Evolutionary conservation across 1,139 yeast genomes (phyloP).

Genomic region (Nadsonia starkeyi-henricii): DNA sequence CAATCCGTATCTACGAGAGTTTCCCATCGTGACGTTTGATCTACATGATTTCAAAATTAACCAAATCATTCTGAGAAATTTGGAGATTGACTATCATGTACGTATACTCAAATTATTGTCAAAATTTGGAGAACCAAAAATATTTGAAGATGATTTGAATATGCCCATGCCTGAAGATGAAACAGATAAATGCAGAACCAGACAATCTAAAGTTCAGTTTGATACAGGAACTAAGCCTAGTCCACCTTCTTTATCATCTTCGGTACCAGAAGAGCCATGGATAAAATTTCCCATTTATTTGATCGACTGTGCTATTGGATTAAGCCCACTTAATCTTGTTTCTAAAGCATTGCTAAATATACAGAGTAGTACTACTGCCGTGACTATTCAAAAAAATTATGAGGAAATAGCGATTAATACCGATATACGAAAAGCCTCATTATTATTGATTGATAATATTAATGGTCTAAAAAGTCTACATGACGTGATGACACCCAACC

Average conservation of each 20-base stretch:
- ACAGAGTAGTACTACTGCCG: slow-evolving; percentile 34
- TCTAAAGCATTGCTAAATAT: slow-evolving; percentile 40
- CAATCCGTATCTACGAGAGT: slow-evolving; percentile 7
- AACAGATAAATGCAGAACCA: too few species aligned
- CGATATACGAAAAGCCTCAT: slow-evolving; percentile 15
- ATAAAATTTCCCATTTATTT: slow-evolving; percentile 14
- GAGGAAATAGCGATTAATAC: slow-evolving; percentile 10
- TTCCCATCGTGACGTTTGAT: slow-evolving; percentile 14
- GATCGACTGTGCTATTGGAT: slow-evolving; percentile 17
- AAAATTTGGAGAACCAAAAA: slow-evolving; percentile 6
- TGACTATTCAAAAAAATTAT: slow-evolving; percentile 19
- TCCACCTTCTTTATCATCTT: slow-evolving; percentile 7
- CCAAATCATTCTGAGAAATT: slow-evolving; percentile 13
- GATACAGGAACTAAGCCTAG: slow-evolving; percentile 7
- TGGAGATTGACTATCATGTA: slow-evolving; percentile 18
- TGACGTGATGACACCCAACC: too few species aligned
- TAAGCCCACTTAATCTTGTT: slow-evolving; percentile 27
- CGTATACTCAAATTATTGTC: slow-evolving; percentile 16
- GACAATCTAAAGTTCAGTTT: background rate
- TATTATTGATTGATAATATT: slow-evolving; percentile 20
- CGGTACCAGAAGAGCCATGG: background rate
- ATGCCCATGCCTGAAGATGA: background rate
- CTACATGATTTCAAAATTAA: slow-evolving; percentile 10
- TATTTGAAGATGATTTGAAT: background rate
- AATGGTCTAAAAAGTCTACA: background rate